phyloP scores from a whole-genome alignment of 2,329 filamentous ascomycete species.

The Venturiaceae sp. region DNA sequence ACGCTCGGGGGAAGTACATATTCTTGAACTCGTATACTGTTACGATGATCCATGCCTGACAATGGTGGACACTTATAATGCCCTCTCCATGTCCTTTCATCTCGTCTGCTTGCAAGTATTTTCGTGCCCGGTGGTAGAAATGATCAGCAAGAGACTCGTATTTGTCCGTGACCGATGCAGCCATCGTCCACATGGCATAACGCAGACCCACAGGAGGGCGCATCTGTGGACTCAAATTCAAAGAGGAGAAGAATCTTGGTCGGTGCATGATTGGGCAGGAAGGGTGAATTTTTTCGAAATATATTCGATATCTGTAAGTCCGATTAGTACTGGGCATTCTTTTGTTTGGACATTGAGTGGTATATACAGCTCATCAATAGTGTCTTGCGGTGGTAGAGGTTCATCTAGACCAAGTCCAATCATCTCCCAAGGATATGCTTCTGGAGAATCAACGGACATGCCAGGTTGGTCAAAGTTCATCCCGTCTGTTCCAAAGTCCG shows the following conservation, averaged over 20 bases:
- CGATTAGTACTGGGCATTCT: neutral
- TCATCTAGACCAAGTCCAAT: constrained; percentile 76
- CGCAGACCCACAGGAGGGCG: constrained; percentile 79
- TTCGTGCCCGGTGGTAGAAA: constrained; percentile 82
- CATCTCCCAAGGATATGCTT: constrained; percentile 69
- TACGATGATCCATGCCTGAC: constrained; percentile 74
- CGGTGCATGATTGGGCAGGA: constrained; percentile 84
- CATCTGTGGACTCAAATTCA: constrained; percentile 80
- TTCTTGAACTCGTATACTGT: constrained; percentile 88
- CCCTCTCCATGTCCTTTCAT: constrained; percentile 87
- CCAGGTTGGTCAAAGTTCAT: constrained; percentile 8
- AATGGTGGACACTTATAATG: constrained; percentile 77
- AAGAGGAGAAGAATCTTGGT: constrained; percentile 74
- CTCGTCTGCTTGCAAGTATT: constrained; percentile 83
- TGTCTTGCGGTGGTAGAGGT: constrained; percentile 64
- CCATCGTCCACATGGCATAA: constrained; percentile 93
- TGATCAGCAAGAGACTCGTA: constrained; percentile 71
- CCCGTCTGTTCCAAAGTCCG: neutral
- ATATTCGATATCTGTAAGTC: constrained; percentile 60
- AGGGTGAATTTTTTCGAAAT: constrained; percentile 83
- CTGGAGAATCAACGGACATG: constrained; percentile 8
- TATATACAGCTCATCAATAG: constrained; percentile 74
- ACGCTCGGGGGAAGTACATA: constrained; percentile 94
- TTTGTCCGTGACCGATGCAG: constrained; percentile 77
- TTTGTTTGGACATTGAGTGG: neutral